Conservation (phyloP, 2,329 filamentous ascomycete species). For the Aspergillus neotritici region DNA sequence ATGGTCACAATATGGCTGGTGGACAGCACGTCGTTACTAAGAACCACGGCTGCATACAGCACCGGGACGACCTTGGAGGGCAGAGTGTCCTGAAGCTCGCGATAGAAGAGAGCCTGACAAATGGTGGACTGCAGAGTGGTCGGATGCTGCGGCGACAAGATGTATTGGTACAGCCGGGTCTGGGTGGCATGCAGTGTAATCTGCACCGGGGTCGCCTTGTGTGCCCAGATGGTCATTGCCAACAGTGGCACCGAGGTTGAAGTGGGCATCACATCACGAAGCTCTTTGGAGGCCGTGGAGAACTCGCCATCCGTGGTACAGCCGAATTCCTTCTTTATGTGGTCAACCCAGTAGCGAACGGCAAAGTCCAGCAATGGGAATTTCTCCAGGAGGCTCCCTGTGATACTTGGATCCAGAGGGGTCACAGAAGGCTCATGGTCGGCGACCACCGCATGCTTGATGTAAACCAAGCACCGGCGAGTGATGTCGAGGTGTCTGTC, state of each 20-base stretch:
- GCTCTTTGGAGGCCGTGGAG: slow-evolving; percentile 40
- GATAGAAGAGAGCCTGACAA: slow-evolving; percentile 41
- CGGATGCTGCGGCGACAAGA: slow-evolving; percentile 34
- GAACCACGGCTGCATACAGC: slow-evolving; percentile 42
- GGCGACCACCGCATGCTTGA: slow-evolving; percentile 25
- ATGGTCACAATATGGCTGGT: slow-evolving; percentile 43
- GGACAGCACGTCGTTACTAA: slow-evolving; percentile 37
- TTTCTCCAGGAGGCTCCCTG: slow-evolving; percentile 25
- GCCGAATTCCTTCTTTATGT: slow-evolving; percentile 41
- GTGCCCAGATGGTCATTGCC: slow-evolving; percentile 46
- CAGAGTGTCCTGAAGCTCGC: slow-evolving; percentile 23
- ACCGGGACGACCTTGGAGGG: slow-evolving; percentile 30
- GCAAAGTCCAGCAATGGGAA: slow-evolving; percentile 44
- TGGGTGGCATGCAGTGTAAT: slow-evolving; percentile 23
- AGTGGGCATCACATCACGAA: slow-evolving; percentile 45
- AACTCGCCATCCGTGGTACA: slow-evolving; percentile 32
- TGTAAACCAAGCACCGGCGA: slow-evolving; percentile 30
- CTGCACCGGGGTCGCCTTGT: slow-evolving; percentile 27
- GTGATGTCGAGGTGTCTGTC: slow-evolving; percentile 32
- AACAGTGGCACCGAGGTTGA: slow-evolving; percentile 42
- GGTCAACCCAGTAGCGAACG: slow-evolving; percentile 44
- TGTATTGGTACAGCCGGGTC: slow-evolving; percentile 27
- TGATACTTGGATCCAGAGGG: slow-evolving; percentile 23
- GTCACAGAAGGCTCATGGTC: slow-evolving; percentile 28
- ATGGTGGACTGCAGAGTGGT: slow-evolving; percentile 47